Conservation (phyloP, 495 filamentous ascomycete species). For the Podospora sp. region DNA sequence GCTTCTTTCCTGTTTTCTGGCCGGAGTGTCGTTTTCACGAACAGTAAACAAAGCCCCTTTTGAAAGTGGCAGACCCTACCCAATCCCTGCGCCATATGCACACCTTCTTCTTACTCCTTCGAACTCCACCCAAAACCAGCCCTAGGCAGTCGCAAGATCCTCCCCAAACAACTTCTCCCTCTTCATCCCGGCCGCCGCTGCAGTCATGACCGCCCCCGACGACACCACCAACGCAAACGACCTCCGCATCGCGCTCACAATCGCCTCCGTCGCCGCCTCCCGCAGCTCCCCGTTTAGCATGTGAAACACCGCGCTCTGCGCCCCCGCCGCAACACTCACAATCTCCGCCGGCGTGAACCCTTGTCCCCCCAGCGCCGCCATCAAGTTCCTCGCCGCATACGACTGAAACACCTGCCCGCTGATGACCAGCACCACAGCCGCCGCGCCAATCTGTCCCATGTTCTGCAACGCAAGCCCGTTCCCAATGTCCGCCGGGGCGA, state of each 20-base stretch:
- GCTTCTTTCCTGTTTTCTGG: too few species aligned
- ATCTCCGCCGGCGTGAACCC: slow-evolving; percentile 39
- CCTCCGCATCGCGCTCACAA: slow-evolving; percentile 54
- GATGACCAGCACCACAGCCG: slow-evolving; percentile 58
- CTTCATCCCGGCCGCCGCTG: slow-evolving; percentile 57
- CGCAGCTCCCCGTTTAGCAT: slow-evolving; percentile 39
- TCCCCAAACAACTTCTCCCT: slow-evolving; percentile 53
- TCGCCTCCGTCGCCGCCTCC: slow-evolving; percentile 47
- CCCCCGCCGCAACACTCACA: slow-evolving; percentile 52
- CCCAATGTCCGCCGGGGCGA: slow-evolving; percentile 40
- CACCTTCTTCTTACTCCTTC: too few species aligned
- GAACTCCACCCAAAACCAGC: background rate
- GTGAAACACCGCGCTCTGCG: slow-evolving; percentile 44
- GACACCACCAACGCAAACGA: slow-evolving; percentile 54
- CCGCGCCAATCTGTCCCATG: slow-evolving; percentile 55
- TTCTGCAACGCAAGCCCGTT: slow-evolving; percentile 57
- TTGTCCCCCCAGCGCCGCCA: slow-evolving; percentile 40
- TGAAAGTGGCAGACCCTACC: too few species aligned
- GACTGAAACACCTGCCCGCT: slow-evolving; percentile 61
- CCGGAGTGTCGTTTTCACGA: too few species aligned
- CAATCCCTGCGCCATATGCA: too few species aligned
- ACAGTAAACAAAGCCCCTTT: too few species aligned
- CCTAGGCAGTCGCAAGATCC: slow-evolving; percentile 23
- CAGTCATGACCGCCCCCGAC: slow-evolving; percentile 49
- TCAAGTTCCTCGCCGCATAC: slow-evolving; percentile 36